These are phyloP conservation scores for Odonthalia washingtoniensis DNA, from an alignment of 31 red algal species.

Conservation along the genomic window DNA sequence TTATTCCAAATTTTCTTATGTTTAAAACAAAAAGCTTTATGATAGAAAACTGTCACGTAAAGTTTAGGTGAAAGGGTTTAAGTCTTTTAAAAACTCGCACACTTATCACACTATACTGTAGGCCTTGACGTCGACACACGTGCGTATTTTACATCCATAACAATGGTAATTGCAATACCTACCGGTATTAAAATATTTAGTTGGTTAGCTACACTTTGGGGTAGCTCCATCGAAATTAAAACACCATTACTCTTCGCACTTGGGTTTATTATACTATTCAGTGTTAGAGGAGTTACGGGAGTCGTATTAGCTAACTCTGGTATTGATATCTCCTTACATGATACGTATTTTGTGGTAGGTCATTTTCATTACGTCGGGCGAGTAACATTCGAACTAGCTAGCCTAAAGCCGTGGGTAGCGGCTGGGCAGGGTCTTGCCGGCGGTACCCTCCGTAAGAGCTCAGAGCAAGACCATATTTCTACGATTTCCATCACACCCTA, in stretches of 20 bases:
- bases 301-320: slow-evolving; percentile 28
- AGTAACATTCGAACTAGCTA: too few species aligned
- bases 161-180: slow-evolving; percentile 52
- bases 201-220: slow-evolving; percentile 55
- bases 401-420: too few species aligned
- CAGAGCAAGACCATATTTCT: too few species aligned
- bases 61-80: slow-evolving; percentile 6
- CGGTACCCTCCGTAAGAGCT: too few species aligned
- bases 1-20: not conserved
- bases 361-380: slow-evolving; percentile 38
- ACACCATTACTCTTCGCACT: slow-evolving; percentile 47
- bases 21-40: not conserved
- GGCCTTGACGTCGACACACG: slow-evolving; percentile 39
- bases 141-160: slow-evolving; percentile 53
- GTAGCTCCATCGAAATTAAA: slow-evolving; percentile 43
- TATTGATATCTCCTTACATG: slow-evolving; percentile 19
- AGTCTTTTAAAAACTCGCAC: too few species aligned
- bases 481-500: too few species aligned
- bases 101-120: slow-evolving; percentile 49
- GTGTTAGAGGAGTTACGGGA: slow-evolving; percentile 21
- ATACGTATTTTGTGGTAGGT: slow-evolving; percentile 24
- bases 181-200: slow-evolving; percentile 62
- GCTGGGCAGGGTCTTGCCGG: too few species aligned
- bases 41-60: not conserved
- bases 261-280: slow-evolving; percentile 45